A percentile compares a stretch with the other conserved stretches of the same genome.
Evolutionary conservation across 345 rosid genomes (phyloP).

Genomic region (Euphorbia peplus): DNA sequence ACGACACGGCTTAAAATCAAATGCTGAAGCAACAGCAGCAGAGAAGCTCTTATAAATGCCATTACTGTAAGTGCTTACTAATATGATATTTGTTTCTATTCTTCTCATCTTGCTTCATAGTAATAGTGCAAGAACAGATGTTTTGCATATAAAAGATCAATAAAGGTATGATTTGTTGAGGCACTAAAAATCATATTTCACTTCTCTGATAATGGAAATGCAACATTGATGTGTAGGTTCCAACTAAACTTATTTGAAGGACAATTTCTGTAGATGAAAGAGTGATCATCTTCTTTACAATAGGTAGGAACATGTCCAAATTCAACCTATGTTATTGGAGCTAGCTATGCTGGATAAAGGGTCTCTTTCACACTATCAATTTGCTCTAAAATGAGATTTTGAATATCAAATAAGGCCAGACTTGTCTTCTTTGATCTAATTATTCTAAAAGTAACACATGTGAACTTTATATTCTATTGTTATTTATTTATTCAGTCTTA

Average conservation of each 20-base stretch:
- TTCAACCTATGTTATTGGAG: slow-evolving; percentile 7
- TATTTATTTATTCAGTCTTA: too few relatives aligned
- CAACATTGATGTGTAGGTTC: slow-evolving; percentile 26
- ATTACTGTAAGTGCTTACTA: slow-evolving; percentile 6
- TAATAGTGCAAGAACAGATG: slow-evolving; percentile 4
- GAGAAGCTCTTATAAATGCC: slow-evolving; percentile 20
- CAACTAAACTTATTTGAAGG: slow-evolving; percentile 25
- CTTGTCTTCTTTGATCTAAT: too few relatives aligned
- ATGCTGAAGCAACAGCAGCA: slow-evolving; percentile 28
- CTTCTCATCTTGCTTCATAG: slow-evolving; percentile 13
- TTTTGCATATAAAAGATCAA: slow-evolving; percentile 9
- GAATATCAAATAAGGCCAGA: too few relatives aligned
- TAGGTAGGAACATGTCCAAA: background rate
- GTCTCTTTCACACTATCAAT: too few relatives aligned
- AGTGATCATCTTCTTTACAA: background rate
- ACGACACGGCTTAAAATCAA: slow-evolving; percentile 10
- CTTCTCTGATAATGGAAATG: slow-evolving; percentile 1
- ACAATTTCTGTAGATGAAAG: background rate
- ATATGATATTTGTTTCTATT: background rate
- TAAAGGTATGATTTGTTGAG: slow-evolving; percentile 18
- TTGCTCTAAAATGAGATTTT: too few relatives aligned
- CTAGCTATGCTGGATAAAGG: background rate
- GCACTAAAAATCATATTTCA: background rate
- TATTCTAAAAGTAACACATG: too few relatives aligned
- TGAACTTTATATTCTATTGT: too few relatives aligned